Base-by-base conservation (phyloP, 768 basidiomycete genomes). In the Leucocoprinus sp. region DNA sequence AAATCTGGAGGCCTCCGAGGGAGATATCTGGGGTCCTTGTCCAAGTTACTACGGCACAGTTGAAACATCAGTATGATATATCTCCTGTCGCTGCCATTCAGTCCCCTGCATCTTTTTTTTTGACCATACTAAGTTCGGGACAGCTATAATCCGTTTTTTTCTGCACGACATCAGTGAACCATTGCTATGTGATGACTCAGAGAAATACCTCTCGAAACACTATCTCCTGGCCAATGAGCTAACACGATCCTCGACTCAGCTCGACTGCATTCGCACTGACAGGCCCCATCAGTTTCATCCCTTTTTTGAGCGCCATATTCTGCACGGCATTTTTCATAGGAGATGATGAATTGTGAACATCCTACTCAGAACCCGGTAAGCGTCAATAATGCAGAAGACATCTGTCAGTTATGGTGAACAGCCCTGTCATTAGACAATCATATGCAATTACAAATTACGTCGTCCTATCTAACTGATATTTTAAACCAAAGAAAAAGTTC, bases 391-490 rank as follows among this genome's bases (percentile, higher is more conserved):
- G 4, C 37, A 22, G 37, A 23, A 4, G 3, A 15, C 18, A 36
- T 7, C 8, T 22, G n/a, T 9, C 37, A 24, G 18, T 14, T 7
- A 27, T 11, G 31, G 35, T 19, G 31, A 31, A 27, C 37, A 38
- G 33, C 14, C 19, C 6, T 42, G 37, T 42, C 39, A 36, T 41
- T 48, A 48, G 46, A 41, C 39, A 48, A 42, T 22, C 39, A 36
- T 41, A 51, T 52, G 50, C 47, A 22, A 57, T 62, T n/a, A 65
- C 62, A 59, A 59, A 58, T 55, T 70, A 70, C 66, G 67, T 50
- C 57, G 65, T 66, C 60, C 63, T 48, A 37, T 26, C 21, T 26
- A 28, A 29, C 46, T 42, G 37, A 29, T 27, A 42, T 45, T 23
- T 22, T 37, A 27, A 31, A 43, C 31, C 8, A 8, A 29, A 43